Conservation (phyloP, 2,329 filamentous ascomycete species). For the Cladophialophora immunda region DNA sequence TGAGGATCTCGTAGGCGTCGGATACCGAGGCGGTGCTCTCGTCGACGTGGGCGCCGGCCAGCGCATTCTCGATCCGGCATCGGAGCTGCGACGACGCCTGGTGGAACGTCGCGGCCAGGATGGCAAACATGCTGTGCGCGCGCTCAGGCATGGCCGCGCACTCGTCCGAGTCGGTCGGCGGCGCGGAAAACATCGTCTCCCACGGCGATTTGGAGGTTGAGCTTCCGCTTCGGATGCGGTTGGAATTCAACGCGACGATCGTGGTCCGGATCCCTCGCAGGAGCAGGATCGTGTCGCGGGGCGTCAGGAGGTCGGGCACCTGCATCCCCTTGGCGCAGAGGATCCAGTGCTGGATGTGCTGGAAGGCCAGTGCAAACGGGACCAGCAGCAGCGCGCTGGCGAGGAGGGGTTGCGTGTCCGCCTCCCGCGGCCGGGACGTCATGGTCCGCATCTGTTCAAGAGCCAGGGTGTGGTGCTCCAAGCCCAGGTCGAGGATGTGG, state of each 20-base stretch:
- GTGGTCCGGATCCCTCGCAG: background rate
- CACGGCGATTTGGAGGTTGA: background rate
- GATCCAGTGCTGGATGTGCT: background rate
- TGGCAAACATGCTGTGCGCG: background rate
- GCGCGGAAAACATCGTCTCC: background rate
- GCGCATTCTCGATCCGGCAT: background rate
- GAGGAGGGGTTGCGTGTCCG: background rate
- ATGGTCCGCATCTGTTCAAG: constrained; percentile 5
- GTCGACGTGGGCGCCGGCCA: background rate
- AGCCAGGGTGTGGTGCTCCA: background rate
- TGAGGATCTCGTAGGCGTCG: background rate
- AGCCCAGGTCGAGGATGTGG: background rate
- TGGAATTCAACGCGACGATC: background rate
- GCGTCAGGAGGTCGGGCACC: background rate
- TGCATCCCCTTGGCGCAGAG: background rate
- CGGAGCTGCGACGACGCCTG: background rate
- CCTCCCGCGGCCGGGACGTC: background rate
- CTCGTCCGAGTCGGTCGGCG: background rate
- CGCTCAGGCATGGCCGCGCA: background rate
- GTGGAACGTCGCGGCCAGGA: background rate
- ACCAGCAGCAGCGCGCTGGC: background rate
- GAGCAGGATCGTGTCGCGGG: background rate
- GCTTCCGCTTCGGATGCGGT: background rate
- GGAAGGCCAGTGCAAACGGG: background rate
- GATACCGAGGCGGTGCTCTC: background rate